phyloP scores from a whole-genome alignment of 345 rosid species.

The Heritiera littoralis region DNA sequence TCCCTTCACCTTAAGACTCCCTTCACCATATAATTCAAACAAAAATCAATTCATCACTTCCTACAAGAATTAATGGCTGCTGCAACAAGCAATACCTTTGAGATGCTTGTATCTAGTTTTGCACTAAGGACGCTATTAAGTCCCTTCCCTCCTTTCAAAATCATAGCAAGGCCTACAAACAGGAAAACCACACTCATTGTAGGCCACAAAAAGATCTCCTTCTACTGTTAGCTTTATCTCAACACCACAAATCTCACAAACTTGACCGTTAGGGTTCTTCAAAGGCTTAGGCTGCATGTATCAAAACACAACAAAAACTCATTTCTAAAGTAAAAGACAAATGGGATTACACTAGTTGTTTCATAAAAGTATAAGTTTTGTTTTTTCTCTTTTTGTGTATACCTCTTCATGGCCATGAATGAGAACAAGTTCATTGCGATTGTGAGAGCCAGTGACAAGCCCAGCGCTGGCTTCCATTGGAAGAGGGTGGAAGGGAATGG shows the following conservation, averaged over 20 bases:
- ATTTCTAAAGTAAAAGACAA: not conserved
- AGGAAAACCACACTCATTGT: slow-evolving; percentile 97
- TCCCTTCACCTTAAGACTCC: slow-evolving; percentile 89
- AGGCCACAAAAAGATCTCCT: slow-evolving; percentile 93
- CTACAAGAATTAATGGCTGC: slow-evolving; percentile 11
- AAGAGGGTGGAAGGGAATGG: not conserved
- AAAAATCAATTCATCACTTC: slow-evolving; percentile 1
- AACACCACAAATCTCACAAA: slow-evolving; percentile 94
- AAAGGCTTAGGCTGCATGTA: slow-evolving; percentile 71
- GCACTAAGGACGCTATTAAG: slow-evolving; percentile 89
- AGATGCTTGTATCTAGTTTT: slow-evolving; percentile 96
- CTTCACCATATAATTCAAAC: slow-evolving; percentile 30
- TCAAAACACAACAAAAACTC: not conserved
- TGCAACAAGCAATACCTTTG: slow-evolving; percentile 48
- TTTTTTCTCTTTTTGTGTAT: not conserved
- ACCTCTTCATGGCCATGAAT: slow-evolving; percentile 99
- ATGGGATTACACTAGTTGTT: not conserved
- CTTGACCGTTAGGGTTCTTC: slow-evolving; percentile 91
- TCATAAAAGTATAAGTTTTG: not conserved
- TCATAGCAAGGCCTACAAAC: slow-evolving; percentile 95
- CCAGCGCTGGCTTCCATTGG: slow-evolving; percentile 98
- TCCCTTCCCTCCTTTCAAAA: slow-evolving; percentile 95
- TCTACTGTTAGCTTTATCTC: slow-evolving; percentile 77
- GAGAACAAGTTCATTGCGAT: slow-evolving; percentile 96
- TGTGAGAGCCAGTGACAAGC: slow-evolving; percentile 97